Base-by-base conservation (phyloP, 495 filamentous ascomycete species). In the Penicillium parvum region DNA sequence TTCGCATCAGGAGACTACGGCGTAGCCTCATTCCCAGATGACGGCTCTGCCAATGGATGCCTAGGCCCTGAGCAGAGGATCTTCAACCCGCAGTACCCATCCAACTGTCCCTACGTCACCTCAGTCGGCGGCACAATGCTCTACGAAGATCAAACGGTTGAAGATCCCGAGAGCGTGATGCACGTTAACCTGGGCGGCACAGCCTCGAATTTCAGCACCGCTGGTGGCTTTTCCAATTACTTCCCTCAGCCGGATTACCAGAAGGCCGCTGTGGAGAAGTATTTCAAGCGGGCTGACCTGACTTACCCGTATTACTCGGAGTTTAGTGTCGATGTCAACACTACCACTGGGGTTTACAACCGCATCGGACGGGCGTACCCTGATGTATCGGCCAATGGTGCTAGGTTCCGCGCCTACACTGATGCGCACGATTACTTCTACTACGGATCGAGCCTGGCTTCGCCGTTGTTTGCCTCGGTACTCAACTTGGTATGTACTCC, bases 141-240 rank as follows among this genome's bases (percentile, higher is more conserved):
- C 23, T 60, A 65, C 16, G 45, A 47, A 10, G 58, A 58, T 6
- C 74, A 71, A 36, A 61, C 53, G 5, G 52, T 72, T 23, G 56
- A 64, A 16, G 57, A 60, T 23, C 55, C 58, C 23, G 71, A 77
- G 63, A 61, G 73, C 40, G 65, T 72, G 38, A 52, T 59, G 56
- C 49, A 57, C 32, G 56, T 37, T 20, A 42, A 59, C 27, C 47
- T 59, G 21, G 56, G 56, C 1, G 56, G 56, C 9, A 46, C 70
- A 45, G 53, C 69, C 45, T 43, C 59, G 15, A 57, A 76, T 48
- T 71, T 78, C 60, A 65, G 63, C 26, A 77, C 72, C 18, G 78
- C 81, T 7, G 81, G 83, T 19, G 82, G 82, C 7, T 86, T 87
- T 62, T 81, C 74, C 39, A 85, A 86, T 52, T 66, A 84, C 61